These are phyloP conservation scores for Dictyophora rubrovolvata DNA, from an alignment of 768 basidiomycete genomes.

Conservation along the genomic window DNA sequence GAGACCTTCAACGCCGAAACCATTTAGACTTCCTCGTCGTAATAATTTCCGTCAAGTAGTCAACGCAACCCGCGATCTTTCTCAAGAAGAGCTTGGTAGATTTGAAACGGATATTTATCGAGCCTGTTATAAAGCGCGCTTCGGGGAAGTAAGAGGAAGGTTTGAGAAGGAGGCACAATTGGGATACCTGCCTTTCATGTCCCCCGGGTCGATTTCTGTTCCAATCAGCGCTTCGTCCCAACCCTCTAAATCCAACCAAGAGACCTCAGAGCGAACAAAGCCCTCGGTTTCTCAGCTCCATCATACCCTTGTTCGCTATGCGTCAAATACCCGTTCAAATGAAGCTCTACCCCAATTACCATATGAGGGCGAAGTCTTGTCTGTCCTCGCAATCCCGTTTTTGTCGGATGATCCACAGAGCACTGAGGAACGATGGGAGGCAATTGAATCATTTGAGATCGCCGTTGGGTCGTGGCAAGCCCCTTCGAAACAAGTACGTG, in stretches of 20 bases:
- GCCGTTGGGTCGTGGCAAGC: constrained; percentile 46
- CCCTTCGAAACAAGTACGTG: constrained; percentile 42
- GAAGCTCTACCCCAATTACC: constrained; percentile 33
- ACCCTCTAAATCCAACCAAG: constrained; percentile 13
- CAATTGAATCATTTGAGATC: constrained; percentile 54
- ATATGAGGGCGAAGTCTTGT: constrained; percentile 48
- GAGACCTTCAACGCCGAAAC: constrained; percentile 31
- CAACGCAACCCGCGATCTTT: constrained; percentile 46
- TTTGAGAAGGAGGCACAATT: constrained; percentile 24
- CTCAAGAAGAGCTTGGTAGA: constrained; percentile 36
- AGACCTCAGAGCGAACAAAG: constrained; percentile 10
- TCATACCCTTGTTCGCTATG: constrained; percentile 36
- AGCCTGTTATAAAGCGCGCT: constrained; percentile 45
- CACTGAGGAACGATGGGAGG: constrained; percentile 41
- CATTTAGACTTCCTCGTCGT: constrained; percentile 36
- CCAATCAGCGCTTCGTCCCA: constrained; percentile 18
- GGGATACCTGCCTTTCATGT: constrained; percentile 34
- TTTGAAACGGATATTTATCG: constrained; percentile 48
- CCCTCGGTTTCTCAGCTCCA: constrained; percentile 36
- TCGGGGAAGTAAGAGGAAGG: constrained; percentile 30
- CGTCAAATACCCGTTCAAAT: constrained; percentile 23
- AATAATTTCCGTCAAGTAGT: constrained; percentile 57
- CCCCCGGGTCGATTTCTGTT: constrained; percentile 20
- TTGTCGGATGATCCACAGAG: constrained; percentile 25
- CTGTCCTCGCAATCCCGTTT: constrained; percentile 50